A percentile compares a stretch with the other conserved stretches of the same genome.
Conservation (phyloP, 805 yeast genomes). For the Teunomyces tritomae region DNA sequence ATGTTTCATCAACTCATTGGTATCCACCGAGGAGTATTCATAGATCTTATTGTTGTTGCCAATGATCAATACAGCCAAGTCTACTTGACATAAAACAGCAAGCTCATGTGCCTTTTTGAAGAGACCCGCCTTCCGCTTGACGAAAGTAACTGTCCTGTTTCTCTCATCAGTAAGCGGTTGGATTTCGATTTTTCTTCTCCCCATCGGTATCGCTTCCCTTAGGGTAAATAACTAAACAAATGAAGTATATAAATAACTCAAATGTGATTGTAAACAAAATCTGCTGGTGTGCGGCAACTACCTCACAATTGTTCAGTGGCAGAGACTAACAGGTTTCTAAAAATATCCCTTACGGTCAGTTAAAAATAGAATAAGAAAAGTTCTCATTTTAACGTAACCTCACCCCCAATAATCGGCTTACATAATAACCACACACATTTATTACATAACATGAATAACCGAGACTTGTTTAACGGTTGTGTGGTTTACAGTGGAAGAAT, state of each 20-base stretch:
- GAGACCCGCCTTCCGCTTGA: slow-evolving; percentile 90
- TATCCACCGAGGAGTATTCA: slow-evolving; percentile 75
- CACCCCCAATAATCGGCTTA: not conserved
- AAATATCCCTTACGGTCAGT: not conserved
- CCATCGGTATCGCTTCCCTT: slow-evolving; percentile 51
- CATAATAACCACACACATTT: not conserved
- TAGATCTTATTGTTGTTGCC: slow-evolving; percentile 81
- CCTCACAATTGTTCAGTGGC: not conserved
- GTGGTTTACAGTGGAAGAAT: too few species aligned
- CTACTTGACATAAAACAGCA: slow-evolving; percentile 88
- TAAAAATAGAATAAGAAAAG: not conserved
- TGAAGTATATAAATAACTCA: not conserved
- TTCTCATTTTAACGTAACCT: too few species aligned
- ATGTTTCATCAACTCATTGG: slow-evolving; percentile 30
- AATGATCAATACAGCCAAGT: slow-evolving; percentile 83
- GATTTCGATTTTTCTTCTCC: slow-evolving; percentile 93
- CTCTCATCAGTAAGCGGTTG: slow-evolving; percentile 89
- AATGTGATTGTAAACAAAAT: not conserved
- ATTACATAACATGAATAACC: not conserved
- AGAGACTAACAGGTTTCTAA: not conserved
- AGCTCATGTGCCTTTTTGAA: slow-evolving; percentile 85
- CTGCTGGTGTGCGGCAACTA: not conserved
- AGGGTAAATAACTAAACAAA: not conserved
- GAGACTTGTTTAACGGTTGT: too few species aligned
- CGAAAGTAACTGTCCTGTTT: slow-evolving; percentile 81